Conservation (phyloP, 352 stramenopile species). For the Globisporangium orthogonon region DNA sequence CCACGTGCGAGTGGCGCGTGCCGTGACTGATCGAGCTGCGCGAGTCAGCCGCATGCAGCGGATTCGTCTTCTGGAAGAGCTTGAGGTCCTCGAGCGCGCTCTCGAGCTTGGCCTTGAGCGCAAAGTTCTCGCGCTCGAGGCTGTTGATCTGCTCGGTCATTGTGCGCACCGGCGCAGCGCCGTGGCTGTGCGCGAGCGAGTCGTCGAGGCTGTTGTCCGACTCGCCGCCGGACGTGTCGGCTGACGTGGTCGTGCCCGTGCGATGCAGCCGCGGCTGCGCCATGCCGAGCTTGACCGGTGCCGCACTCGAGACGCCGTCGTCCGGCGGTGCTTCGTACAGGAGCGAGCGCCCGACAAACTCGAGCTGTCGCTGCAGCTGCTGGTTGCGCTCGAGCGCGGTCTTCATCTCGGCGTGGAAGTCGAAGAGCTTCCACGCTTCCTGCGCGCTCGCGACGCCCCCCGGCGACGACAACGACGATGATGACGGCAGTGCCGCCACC, state of each 20-base stretch:
- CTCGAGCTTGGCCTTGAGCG: conserved; percentile 53
- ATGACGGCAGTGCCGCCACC: too few species aligned
- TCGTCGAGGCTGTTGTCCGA: conserved; percentile 14
- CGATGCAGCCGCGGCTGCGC: conserved; percentile 15
- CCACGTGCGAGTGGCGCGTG: background rate
- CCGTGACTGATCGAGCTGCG: conserved; percentile 34
- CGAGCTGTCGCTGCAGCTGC: conserved; percentile 52
- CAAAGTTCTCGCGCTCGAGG: conserved; percentile 69
- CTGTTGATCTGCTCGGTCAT: conserved; percentile 73
- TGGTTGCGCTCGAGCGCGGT: conserved; percentile 58
- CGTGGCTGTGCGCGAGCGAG: conserved; percentile 13
- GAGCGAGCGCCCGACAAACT: conserved; percentile 51
- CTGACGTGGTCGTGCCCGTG: conserved; percentile 37
- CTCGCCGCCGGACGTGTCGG: conserved; percentile 25
- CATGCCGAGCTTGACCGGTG: background rate
- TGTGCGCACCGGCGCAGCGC: conserved; percentile 33
- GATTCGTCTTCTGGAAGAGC: conserved; percentile 11
- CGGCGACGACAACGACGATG: too few species aligned
- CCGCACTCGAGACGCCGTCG: background rate
- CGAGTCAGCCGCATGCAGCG: conserved; percentile 25
- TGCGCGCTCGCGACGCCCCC: conserved; percentile 3
- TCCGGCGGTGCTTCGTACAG: conserved; percentile 34
- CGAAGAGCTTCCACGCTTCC: conserved; percentile 30
- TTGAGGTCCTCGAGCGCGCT: conserved; percentile 31
- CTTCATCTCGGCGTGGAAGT: conserved; percentile 48